Evolutionary conservation across 139 green algal genomes (phyloP), one percentile per base, ranked within the genome.

Genomic region (Coelastrella sp.): DNA sequence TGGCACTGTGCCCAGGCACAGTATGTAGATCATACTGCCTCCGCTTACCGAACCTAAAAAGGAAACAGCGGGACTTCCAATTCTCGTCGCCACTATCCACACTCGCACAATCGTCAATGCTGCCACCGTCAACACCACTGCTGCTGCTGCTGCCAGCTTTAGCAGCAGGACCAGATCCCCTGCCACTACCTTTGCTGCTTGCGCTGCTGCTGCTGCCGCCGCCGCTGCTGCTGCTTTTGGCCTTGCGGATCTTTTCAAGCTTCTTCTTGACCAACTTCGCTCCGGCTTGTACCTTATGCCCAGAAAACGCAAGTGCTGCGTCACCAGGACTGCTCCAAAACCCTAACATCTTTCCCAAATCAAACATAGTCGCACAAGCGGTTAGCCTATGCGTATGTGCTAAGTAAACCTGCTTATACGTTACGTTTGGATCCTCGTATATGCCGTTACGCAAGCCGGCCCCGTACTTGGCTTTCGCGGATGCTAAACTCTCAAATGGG

Each of bases 401-500:
- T 32, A 87, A 22, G 23, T 87, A 78, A 0, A 77, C 64, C 8
- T 77, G 81, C 32, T 32, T 74, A 56, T 82, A 82, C 5, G 68
- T 73, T 32, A 75, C 84, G 8, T 57, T n/a, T 14, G 65, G 23
- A 73, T 88, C 83, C 17, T 73, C 79, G 58, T 73, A 85, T 20
- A 19, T 23, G 19, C 82, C 84, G 54, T 89, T 56, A 64, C 82
- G 84, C 71, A 89, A 64, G 5, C 84, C 84, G 13, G 71, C 84
- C 7, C 84, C 84, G 68, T 89, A 89, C 54, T 89, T 89, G n/a
- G 84, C 84, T 17, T 89, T 89, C 2, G 84, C 71, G 11, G 73
- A 7, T 19, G 84, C 84, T n/a, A 89, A 23, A 4, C 59, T 65
- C 32, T 82, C 5, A 58, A 83, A 89, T 47, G 84, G 84, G 84